Evolutionary conservation across 1,139 yeast genomes (phyloP), one percentile per base, ranked within the genome.

Genomic region (Kodamaea alishanica): DNA sequence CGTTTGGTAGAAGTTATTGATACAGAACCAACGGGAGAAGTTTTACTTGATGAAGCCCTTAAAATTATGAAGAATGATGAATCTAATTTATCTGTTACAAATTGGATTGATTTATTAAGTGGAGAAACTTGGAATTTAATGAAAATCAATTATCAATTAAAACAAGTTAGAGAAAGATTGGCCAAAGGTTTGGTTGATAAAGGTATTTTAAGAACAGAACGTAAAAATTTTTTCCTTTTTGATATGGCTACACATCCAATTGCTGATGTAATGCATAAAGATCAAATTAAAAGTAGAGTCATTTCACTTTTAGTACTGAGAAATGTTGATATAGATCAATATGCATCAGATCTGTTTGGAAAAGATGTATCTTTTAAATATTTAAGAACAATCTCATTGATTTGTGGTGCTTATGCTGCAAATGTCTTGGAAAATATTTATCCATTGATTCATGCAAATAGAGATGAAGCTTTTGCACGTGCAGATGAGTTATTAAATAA

Each of bases 161-260:
- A 92, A 60, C 98, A 92, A 64, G 99, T 94, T 5, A 79, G 98
- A 56, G 99, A 92, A 64, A 76, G 99, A 52, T 74, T 92, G 48
- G 96, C 97, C 39, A 92, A 92, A 63, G 99, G 98, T 1, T 73
- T 92, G 41, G 99, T 94, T 26, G 99, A 92, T 61, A 92, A 92
- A 66, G 98, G 98, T n/a, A 84, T 92, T 37, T 74, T 94, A 55
- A 81, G 96, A 64, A 94, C 98, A 2, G 98, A 92, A 61, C 80
- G 96, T 59, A 89, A 90, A 58, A 94, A 88, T 67, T 92, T 92
- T 61, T 81, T 94, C 56, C 70, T 92, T 41, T 92, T 92, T 53
- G 98, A 92, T 63, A 92, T 92, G 97, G 96, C 98, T 22, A 94
- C 98, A 6, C 98, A 94, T 61, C 99, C 99, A 4, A 80, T 92